These are phyloP conservation scores for Calonectria pseudoturangicola DNA, from an alignment of 2,329 filamentous ascomycete genomes.

Conservation along the genomic window DNA sequence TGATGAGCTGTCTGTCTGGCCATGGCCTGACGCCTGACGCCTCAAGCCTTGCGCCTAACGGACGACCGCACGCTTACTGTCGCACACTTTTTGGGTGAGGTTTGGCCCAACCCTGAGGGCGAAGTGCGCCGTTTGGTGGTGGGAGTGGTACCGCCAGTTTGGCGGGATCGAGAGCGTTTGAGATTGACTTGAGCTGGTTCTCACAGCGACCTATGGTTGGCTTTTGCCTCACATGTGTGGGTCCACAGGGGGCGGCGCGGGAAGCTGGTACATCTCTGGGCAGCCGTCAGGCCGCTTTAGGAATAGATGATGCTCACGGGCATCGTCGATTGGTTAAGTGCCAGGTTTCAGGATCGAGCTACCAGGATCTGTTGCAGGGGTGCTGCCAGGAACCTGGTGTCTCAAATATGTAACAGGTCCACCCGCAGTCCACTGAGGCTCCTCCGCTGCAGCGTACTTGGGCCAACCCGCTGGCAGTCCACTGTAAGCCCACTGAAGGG, in stretches of 20 bases:
- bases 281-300: conserved; percentile 50
- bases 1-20: conserved; percentile 36
- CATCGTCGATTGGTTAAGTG: conserved; percentile 45
- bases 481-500: conserved; percentile 44
- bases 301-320: conserved; percentile 43
- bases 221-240: conserved; percentile 36
- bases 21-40: conserved; percentile 30
- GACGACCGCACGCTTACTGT: conserved; percentile 18
- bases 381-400: conserved; percentile 52
- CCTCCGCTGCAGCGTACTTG: conserved; percentile 27
- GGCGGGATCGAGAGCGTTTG: conserved; percentile 52
- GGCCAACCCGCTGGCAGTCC: conserved; percentile 30
- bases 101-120: conserved; percentile 41
- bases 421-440: conserved; percentile 43
- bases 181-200: conserved; percentile 51
- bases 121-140: conserved; percentile 40
- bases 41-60: conserved; percentile 21
- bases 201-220: conserved; percentile 50
- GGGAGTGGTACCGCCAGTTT: conserved; percentile 32
- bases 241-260: conserved; percentile 47
- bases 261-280: conserved; percentile 46
- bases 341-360: conserved; percentile 37
- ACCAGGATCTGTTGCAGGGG: conserved; percentile 45
- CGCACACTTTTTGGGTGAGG: conserved; percentile 25
- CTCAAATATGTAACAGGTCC: conserved; percentile 67